Base-by-base conservation (phyloP, 768 basidiomycete species). In the Mycena floridula region DNA sequence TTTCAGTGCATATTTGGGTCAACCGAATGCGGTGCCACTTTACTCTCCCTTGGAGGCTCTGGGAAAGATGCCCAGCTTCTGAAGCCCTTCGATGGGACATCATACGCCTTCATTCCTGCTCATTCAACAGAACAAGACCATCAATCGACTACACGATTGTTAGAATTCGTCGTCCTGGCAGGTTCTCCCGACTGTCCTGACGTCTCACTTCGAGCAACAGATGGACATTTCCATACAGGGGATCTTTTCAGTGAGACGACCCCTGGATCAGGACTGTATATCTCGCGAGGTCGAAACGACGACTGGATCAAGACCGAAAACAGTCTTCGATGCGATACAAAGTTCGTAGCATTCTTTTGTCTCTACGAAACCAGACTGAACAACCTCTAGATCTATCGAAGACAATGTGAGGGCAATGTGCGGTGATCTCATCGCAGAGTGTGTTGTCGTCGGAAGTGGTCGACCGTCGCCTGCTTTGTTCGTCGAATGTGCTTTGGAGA, bases 261-360 rank as follows among this genome's bases (percentile, higher is more conserved):
- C 2, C 68, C 76, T 1, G 83, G 82, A 0, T 65, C 32, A 35
- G 32, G 32, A 35, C 18, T 63, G 52, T 89, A 82, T 57, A 57
- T 78, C 37, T 84, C 74, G 49, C 76, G 81, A 27, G 87, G 86
- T 21, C 77, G 87, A 32, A 78, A 86, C 48, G 86, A 89, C 53
- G 86, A 89, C 61, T 88, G 86, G 87, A 89, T 89, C 60, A 89
- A 89, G 66, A 81, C 80, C 28, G 82, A 85, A 56, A 85, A 77
- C 57, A 81, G 85, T 55, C 65, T 88, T 49, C 76, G 86, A 42
- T 88, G 86, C 54, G 86, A 89, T 55, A 87, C 87, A 40, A 81
- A 77, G 73, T 75, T 62, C 25, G 69, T 67, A 24, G 7, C 26
- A 26, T 32, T 41, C 4, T 25, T 8, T 40, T 15, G 18, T 36